Base-by-base conservation (phyloP, 768 basidiomycete species). In the Mycena rosella region DNA sequence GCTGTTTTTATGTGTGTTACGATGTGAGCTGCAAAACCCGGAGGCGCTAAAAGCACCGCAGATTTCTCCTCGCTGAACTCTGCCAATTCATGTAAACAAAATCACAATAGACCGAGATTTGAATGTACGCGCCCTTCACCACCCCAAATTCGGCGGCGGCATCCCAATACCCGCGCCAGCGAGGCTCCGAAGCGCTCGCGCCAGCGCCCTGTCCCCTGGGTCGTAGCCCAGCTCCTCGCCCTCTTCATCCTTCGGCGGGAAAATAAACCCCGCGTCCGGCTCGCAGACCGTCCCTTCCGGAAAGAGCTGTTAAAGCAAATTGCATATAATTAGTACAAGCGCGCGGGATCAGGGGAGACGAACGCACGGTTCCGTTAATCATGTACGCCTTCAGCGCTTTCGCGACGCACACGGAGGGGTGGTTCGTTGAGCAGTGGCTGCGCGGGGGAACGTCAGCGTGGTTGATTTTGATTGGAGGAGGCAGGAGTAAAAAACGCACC, bases 351-450 rank as follows among this genome's bases (percentile, higher is more conserved):
- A 36, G n/a, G n/a, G n/a, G n/a, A 29, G 20, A 18, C 40, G 26
- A 34, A 42, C 56, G 29, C 13, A 67, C 66, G 20, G 49, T 63
- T 5, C 61, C 67, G 24, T 68, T 45, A 24, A 52, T 62, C 60
- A 68, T 63, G 14, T 63, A 68, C 48, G 11, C 56, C 20, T 59
- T 56, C 17, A 63, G 30, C 7, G 54, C 40, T 42, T 63, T 63
- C 13, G 61, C 61, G n/a, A 68, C 40, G 29, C 67, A 68, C 6
- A 63, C 22, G 20, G 67, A 68, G 3, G 67, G 67, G 30, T 68
- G 66, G 29, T 68, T 63, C 17, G 54, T 51, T 30, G 68, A 69
- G 62, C 68, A 69, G 26, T 69, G 68, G 13, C 68, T 68, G 42
- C n/a, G 22, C 8, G 9, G 38, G 18, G 3, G 22, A 45, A 34